Evolutionary conservation across 2,329 filamentous ascomycete species (phyloP), one percentile per base, ranked within the genome.

Genomic region (Trichoderma gracile): DNA sequence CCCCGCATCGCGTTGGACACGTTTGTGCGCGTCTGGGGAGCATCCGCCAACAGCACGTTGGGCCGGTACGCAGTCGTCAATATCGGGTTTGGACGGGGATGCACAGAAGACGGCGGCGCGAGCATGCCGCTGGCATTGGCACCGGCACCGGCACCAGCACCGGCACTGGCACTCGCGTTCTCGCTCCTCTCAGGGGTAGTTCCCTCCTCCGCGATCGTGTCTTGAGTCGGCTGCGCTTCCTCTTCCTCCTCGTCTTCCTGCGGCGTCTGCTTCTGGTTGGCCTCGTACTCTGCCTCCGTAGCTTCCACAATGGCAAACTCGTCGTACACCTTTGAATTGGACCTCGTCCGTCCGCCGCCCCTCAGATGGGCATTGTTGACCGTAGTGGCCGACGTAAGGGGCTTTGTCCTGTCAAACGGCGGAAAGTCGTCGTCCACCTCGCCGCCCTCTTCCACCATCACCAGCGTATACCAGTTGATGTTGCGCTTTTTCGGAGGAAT

Each of bases 391-490:
- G 91, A 87, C 6, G 85, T 86, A n/a, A 95, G 81, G 2, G 88
- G 84, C 70, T 89, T 90, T 23, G 86, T 91, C 42, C 91, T 84
- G 65, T 90, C 89, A 46, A 95, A 81, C 0, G 91, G 88, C 38
- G 91, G 90, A 68, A 95, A 95, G 72, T 95, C 92, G 68, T 92
- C 90, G 69, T 96, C 91, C 1, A 94, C 88, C 72, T 95, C 91
- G 55, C 90, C 92, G 63, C 91, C 90, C 72, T 95, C 87, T 67
- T 95, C 88, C 1, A 93, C 90, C 87, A 96, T 93, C 46, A 91
- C 85, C 63, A 96, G 78, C 25, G 88, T 91, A 89, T 90, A 95
- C 80, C 87, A 87, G 72, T 94, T 94, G 69, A 93, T 88, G 69
- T 91, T 92, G 59, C 87, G 80, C 72, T 92, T 91, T 57, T 88